Conservation (phyloP, 768 basidiomycete genomes). For the Gloeostereum incarnatum region DNA sequence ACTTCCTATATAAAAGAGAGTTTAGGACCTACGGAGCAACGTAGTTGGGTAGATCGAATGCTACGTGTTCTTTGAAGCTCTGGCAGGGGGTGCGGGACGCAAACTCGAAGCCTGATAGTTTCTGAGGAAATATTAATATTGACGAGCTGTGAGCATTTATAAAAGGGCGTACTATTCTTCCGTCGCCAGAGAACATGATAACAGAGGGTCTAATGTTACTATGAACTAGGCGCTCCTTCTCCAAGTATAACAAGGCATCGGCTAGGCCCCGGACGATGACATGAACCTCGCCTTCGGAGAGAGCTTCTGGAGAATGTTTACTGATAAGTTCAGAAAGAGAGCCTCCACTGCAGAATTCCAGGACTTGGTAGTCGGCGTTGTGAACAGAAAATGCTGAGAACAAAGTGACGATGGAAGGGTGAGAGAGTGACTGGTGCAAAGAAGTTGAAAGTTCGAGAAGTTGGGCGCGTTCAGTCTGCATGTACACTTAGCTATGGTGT, state of each 20-base stretch:
- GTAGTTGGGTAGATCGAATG: constrained; percentile 17
- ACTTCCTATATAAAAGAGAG: background rate
- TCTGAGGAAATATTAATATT: constrained; percentile 18
- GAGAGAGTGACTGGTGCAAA: constrained; percentile 33
- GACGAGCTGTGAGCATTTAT: no score
- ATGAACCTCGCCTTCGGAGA: constrained; percentile 26
- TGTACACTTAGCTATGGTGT: constrained; percentile 4
- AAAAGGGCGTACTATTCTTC: constrained; percentile 27
- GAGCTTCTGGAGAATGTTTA: constrained; percentile 10
- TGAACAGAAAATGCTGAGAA: constrained; percentile 27
- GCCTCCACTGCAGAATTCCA: constrained; percentile 37
- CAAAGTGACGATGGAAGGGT: constrained; percentile 39
- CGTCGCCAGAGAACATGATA: constrained; percentile 28
- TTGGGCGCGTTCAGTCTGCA: constrained; percentile 2
- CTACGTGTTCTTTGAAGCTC: constrained; percentile 11
- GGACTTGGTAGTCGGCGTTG: constrained; percentile 23
- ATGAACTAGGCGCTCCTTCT: constrained; percentile 32
- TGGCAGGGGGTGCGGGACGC: constrained; percentile 20
- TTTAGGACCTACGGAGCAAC: constrained; percentile 28
- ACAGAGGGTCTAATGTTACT: constrained; percentile 29
- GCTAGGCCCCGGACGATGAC: constrained; percentile 26
- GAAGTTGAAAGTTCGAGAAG: constrained; percentile 9
- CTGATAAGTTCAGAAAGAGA: constrained; percentile 22
- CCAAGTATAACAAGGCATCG: constrained; percentile 33
- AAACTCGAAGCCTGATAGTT: constrained; percentile 31